Percentiles rank a stretch among this genome's conserved stretches.
phyloP scores from a whole-genome alignment of 2,329 filamentous ascomycete species.

The Graphilbum sp. region DNA sequence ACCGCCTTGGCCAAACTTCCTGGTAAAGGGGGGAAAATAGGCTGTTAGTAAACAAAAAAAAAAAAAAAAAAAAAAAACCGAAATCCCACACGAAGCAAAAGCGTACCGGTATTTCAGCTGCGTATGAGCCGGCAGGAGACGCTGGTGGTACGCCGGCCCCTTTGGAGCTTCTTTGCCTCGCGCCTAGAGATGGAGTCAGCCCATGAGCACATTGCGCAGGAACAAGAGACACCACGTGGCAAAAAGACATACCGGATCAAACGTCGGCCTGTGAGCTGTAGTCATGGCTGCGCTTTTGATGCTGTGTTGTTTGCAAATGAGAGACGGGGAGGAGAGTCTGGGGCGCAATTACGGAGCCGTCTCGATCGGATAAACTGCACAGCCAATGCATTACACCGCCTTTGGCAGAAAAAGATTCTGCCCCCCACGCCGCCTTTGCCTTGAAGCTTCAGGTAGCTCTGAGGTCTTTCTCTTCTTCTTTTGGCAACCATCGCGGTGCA shows the following conservation, averaged over 20 bases:
- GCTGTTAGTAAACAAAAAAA: too few species aligned
- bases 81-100: too few species aligned
- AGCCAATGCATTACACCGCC: too few species aligned
- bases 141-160: conserved; percentile 89
- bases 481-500: too few species aligned
- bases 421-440: neutral
- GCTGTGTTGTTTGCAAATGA: too few species aligned
- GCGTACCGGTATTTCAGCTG: conserved; percentile 69
- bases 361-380: too few species aligned
- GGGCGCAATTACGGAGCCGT: too few species aligned
- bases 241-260: conserved; percentile 57
- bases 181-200: too few species aligned
- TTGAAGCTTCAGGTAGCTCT: neutral
- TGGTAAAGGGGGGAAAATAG: conserved; percentile 13
- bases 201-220: neutral
- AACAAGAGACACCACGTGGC: neutral
- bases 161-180: conserved; percentile 88
- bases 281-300: conserved; percentile 39
- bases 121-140: conserved; percentile 84
- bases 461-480: too few species aligned
- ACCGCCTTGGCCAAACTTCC: conserved; percentile 78
- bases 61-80: too few species aligned
- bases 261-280: conserved; percentile 70
- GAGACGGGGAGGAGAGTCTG: too few species aligned
- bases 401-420: conserved; percentile 10